Evolutionary conservation across 371 early-diverging fungal genomes (phyloP).

Genomic region (Mucor mucedo): DNA sequence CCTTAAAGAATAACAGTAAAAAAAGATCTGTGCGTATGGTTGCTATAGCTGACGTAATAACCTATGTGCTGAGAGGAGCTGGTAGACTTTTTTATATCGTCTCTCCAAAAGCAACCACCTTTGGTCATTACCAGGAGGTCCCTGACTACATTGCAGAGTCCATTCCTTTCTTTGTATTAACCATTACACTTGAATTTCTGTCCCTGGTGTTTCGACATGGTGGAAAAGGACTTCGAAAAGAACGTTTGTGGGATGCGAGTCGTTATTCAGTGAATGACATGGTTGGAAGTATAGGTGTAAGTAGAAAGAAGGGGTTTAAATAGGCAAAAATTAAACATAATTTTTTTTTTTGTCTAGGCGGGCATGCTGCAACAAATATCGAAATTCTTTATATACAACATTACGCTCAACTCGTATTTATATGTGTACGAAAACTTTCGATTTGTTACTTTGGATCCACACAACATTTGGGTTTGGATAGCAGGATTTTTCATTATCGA

Average conservation of each 20-base stretch:
- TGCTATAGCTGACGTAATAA: background rate
- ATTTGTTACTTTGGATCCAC: conserved; percentile 46
- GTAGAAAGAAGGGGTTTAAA: background rate
- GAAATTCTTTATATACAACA: conserved; percentile 49
- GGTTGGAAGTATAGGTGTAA: conserved; percentile 45
- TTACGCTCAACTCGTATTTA: conserved; percentile 50
- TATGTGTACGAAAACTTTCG: conserved; percentile 54
- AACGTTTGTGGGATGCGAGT: conserved; percentile 44
- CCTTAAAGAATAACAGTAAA: too few species aligned
- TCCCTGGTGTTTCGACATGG: conserved; percentile 34
- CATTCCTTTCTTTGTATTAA: conserved; percentile 55
- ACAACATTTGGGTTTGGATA: conserved; percentile 50
- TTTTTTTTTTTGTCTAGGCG: conserved; percentile 26
- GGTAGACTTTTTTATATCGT: conserved; percentile 62
- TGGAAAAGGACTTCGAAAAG: conserved; percentile 38
- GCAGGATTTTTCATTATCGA: conserved; percentile 56
- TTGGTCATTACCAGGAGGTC: conserved; percentile 42
- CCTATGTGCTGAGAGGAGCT: conserved; percentile 19
- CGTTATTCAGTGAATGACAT: conserved; percentile 59
- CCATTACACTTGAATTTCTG: conserved; percentile 49
- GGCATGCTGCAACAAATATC: conserved; percentile 59
- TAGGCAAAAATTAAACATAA: background rate
- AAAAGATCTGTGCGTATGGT: too few species aligned
- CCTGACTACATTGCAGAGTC: conserved; percentile 60
- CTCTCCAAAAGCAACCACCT: conserved; percentile 46